phyloP scores from a whole-genome alignment of 208 protist species.

The Herpetomonas muscarum region DNA sequence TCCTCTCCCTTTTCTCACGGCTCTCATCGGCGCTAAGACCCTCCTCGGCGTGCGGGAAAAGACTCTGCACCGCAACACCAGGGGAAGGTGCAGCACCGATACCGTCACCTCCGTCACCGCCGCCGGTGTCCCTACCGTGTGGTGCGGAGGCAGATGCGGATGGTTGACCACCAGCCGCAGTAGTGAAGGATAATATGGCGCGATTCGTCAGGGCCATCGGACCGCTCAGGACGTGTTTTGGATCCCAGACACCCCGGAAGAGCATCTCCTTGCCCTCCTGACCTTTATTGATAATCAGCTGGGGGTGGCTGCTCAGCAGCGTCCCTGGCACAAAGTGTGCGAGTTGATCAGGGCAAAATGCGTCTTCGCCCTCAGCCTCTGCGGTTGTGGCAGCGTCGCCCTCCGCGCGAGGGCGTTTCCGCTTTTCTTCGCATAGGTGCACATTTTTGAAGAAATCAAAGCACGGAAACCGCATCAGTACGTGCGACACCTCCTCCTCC shows the following conservation, averaged over 20 bases:
- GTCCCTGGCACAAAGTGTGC: slow-evolving; percentile 35
- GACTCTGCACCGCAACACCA: slow-evolving; percentile 39
- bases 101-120: neutral
- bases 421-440: slow-evolving; percentile 56
- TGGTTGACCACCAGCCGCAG: too few relatives aligned
- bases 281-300: slow-evolving; percentile 36
- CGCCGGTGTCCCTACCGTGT: neutral
- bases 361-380: neutral
- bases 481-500: slow-evolving; percentile 26
- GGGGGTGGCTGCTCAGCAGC: slow-evolving; percentile 41
- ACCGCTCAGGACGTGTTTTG: slow-evolving; percentile 5
- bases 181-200: too few relatives aligned
- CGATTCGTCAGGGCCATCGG: slow-evolving; percentile 18
- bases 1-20: slow-evolving; percentile 14
- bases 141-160: too few relatives aligned
- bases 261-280: slow-evolving; percentile 29
- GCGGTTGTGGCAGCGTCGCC: neutral
- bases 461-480: slow-evolving; percentile 76
- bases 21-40: slow-evolving; percentile 69
- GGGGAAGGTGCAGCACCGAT: neutral
- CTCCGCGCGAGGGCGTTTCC: neutral
- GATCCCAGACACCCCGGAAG: slow-evolving; percentile 63
- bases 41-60: slow-evolving; percentile 47
- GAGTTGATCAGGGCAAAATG: slow-evolving; percentile 25
- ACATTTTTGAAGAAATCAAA: slow-evolving; percentile 79